These are phyloP conservation scores for Rachicladosporium sp. DNA, from an alignment of 2,329 filamentous ascomycete species.

Conservation along the genomic window DNA sequence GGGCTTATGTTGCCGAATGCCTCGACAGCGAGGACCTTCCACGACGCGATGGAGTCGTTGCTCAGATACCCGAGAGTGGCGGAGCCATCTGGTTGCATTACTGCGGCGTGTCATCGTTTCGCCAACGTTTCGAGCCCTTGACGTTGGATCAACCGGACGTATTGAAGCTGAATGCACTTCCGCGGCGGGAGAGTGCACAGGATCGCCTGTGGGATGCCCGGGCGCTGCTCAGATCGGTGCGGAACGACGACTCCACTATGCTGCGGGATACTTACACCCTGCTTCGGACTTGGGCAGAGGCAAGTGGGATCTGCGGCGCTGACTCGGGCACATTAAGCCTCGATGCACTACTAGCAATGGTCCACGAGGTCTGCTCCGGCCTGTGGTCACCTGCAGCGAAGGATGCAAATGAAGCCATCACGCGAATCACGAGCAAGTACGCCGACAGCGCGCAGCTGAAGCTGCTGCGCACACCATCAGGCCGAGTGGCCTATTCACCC, in stretches of 20 bases:
- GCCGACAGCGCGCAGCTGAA: too few relatives aligned
- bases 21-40: constrained; percentile 6
- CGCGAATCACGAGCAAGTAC: too few relatives aligned
- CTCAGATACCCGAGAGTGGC: background rate
- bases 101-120: background rate
- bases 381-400: too few relatives aligned
- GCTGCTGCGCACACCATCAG: background rate
- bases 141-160: too few relatives aligned
- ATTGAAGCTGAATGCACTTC: too few relatives aligned
- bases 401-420: too few relatives aligned
- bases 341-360: background rate
- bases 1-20: constrained; percentile 10
- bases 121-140: too few relatives aligned
- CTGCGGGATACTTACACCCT: background rate
- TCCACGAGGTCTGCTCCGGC: too few relatives aligned
- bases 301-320: constrained; percentile 2
- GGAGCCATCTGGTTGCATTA: constrained; percentile 3
- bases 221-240: too few relatives aligned
- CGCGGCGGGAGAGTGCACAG: too few relatives aligned
- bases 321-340: constrained; percentile 1
- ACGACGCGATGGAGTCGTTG: constrained; percentile 1
- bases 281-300: constrained; percentile 3
- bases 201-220: too few relatives aligned
- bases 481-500: background rate
- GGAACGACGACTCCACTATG: too few relatives aligned